These are phyloP conservation scores for Castanea mollissima DNA, from an alignment of 306 rosid species.

Conservation along the genomic window DNA sequence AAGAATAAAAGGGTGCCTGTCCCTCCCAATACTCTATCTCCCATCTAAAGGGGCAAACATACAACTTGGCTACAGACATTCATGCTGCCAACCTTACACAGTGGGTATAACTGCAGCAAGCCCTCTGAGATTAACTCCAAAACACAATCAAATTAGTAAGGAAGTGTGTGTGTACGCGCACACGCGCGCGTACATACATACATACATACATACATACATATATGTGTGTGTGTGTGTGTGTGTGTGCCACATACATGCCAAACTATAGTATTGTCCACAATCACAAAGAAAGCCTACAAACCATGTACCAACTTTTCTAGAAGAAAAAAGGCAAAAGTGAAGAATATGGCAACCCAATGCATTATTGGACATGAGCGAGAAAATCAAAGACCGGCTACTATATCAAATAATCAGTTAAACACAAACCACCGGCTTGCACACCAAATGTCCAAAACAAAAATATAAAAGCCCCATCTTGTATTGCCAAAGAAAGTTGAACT, in stretches of 20 bases:
- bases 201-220: no score
- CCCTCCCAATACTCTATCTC: neutral
- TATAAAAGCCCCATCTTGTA: neutral
- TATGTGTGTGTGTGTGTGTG: no score
- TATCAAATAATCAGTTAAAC: neutral
- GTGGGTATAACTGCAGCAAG: neutral
- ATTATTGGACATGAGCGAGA: neutral
- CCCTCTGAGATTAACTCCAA: neutral
- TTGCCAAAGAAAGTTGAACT: no score
- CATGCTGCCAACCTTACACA: neutral
- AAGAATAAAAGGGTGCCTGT: neutral
- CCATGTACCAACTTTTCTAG: neutral
- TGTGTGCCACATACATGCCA: neutral
- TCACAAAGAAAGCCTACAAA: neutral
- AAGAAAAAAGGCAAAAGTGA: neutral
- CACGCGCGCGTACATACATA: no score
- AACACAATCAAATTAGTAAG: neutral
- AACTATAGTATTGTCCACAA: neutral
- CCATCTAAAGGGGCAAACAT: neutral
- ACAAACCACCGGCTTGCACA: neutral
- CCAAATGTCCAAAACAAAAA: neutral
- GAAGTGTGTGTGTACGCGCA: neutral
- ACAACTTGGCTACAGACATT: neutral
- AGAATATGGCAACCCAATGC: neutral
- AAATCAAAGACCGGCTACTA: neutral